phyloP scores from a whole-genome alignment of 192 early-diverging fungal genomes.

The Coemansia sp. region DNA sequence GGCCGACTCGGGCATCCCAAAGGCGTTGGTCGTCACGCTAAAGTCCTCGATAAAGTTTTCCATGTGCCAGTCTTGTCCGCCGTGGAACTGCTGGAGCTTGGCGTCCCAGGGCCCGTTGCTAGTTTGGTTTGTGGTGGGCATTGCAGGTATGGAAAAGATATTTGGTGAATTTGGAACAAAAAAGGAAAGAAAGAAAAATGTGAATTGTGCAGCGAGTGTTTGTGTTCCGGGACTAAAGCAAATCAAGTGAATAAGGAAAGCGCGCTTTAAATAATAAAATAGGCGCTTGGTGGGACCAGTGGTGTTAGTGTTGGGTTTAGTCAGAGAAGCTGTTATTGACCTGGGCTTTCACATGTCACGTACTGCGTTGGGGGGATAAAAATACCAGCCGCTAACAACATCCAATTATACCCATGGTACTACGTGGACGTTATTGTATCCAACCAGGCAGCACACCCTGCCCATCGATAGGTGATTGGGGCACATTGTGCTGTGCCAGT shows the following conservation, averaged over 20 bases:
- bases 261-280: background rate
- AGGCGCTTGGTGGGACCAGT: background rate
- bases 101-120: slow-evolving; percentile 70
- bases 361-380: background rate
- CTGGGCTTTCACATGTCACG: slow-evolving; percentile 1
- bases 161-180: background rate
- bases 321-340: background rate
- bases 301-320: background rate
- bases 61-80: slow-evolving; percentile 84
- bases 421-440: background rate
- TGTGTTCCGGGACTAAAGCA: too few species aligned
- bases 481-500: background rate
- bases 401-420: background rate
- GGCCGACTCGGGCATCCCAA: slow-evolving; percentile 76
- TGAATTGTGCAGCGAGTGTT: background rate
- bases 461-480: background rate
- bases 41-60: slow-evolving; percentile 92
- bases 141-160: slow-evolving; percentile 5
- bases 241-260: too few species aligned
- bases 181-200: slow-evolving; percentile 3
- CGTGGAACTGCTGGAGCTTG: slow-evolving; percentile 85
- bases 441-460: background rate
- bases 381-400: background rate
- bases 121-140: slow-evolving; percentile 6
- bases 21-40: slow-evolving; percentile 85